Evolutionary conservation across 179 eudicot species (phyloP).

Genomic region (Heliamphora pulchella): DNA sequence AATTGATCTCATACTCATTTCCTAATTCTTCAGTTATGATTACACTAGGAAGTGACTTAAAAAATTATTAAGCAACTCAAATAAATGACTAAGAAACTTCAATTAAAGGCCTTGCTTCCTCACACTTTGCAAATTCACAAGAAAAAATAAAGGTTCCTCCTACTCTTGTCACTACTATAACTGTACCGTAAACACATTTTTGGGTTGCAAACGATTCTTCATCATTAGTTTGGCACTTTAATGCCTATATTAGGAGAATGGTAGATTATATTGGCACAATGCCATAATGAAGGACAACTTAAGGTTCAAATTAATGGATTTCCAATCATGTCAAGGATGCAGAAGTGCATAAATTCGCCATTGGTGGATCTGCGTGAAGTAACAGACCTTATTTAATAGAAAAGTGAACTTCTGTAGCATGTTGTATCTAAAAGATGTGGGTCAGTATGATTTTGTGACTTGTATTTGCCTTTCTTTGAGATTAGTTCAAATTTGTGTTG

Average conservation of each 20-base stretch:
- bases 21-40: not conserved
- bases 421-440: not conserved
- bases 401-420: not conserved
- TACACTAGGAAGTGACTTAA: not conserved
- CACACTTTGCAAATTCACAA: not conserved
- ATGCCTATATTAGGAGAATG: not conserved
- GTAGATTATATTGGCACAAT: not conserved
- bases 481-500: not conserved
- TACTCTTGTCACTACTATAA: not conserved
- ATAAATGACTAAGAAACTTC: conserved; percentile 6
- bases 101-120: not conserved
- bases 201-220: not conserved
- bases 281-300: not conserved
- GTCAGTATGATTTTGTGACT: not conserved
- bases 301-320: not conserved
- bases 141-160: not conserved
- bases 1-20: not conserved
- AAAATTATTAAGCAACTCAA: not conserved
- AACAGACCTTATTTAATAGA: not conserved
- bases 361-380: not conserved
- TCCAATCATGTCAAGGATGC: not conserved
- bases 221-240: not conserved
- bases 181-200: not conserved
- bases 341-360: not conserved
- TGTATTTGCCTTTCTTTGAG: conserved; percentile 2